Percentiles rank a stretch among this genome's conserved stretches.
Evolutionary conservation across 257 asterid species (phyloP).

Genomic region (Handroanthus guayacan): DNA sequence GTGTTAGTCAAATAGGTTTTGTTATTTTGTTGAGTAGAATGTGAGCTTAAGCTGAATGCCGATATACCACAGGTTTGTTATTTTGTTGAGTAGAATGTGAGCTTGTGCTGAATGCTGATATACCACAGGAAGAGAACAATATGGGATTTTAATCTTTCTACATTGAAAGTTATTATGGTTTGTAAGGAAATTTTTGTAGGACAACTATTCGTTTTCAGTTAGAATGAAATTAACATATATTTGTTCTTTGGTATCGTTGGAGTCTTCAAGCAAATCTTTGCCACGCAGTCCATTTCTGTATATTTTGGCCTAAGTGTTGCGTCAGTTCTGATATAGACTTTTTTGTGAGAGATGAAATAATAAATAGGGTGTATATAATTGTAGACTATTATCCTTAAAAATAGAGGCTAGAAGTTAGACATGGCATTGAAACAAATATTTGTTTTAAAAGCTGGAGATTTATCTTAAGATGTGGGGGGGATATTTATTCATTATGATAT

Average conservation of each 20-base stretch:
- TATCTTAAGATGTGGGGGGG: no score
- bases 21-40: constrained; percentile 1
- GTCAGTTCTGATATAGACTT: no score
- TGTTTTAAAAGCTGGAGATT: no score
- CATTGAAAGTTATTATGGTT: not conserved
- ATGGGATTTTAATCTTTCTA: not conserved
- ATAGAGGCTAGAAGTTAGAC: no score
- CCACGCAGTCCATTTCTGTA: not conserved
- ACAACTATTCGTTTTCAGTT: not conserved
- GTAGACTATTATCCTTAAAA: no score
- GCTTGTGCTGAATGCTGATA: not conserved
- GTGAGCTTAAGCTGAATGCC: not conserved
- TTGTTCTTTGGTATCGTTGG: not conserved
- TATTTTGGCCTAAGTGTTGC: no score
- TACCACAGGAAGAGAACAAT: not conserved
- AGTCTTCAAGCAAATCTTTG: not conserved
- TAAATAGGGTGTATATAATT: no score
- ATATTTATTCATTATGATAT: no score
- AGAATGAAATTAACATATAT: not conserved
- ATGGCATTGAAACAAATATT: no score
- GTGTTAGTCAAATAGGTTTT: not conserved
- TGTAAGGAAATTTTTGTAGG: not conserved
- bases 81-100: constrained; percentile 4
- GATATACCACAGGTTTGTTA: not conserved
- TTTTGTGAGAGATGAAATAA: no score